phyloP scores from a whole-genome alignment of 169 alveolate species.

The Babesia microti region DNA sequence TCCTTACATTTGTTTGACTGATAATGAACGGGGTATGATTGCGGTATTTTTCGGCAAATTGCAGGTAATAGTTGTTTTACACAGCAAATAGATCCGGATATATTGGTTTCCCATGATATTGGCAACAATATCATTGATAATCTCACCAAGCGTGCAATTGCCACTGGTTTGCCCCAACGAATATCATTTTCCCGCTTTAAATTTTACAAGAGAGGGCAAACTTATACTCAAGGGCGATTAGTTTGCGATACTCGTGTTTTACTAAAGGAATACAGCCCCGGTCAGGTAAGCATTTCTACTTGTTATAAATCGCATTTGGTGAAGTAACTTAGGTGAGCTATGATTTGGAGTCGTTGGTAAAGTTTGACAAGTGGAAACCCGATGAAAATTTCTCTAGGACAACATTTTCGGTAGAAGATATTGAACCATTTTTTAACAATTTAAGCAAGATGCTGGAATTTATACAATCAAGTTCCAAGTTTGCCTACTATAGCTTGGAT shows the following conservation, averaged over 20 bases:
- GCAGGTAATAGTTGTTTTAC: constrained; percentile 8
- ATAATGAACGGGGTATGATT: constrained; percentile 39
- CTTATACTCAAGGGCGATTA: constrained; percentile 27
- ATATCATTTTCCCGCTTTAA: constrained; percentile 43
- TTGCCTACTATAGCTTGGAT: constrained; percentile 21
- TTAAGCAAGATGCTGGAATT: constrained; percentile 15
- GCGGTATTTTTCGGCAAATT: constrained; percentile 31
- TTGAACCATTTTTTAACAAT: constrained; percentile 10
- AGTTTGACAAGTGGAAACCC: constrained; percentile 32
- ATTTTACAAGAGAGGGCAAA: constrained; percentile 9
- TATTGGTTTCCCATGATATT: constrained; percentile 52
- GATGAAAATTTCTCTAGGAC: too few species aligned
- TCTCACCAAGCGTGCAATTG: constrained; percentile 40
- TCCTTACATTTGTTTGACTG: constrained; percentile 37
- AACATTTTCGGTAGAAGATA: constrained; percentile 20
- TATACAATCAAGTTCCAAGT: constrained; percentile 23
- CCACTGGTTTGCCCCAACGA: constrained; percentile 32
- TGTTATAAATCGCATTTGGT: too few species aligned
- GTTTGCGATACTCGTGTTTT: constrained; percentile 37
- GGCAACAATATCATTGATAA: constrained; percentile 36
- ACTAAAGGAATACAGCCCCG: constrained; percentile 33
- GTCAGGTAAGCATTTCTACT: constrained; percentile 1
- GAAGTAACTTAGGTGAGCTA: neutral
- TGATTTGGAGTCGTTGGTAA: constrained; percentile 14
- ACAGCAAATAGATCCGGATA: constrained; percentile 48